Base-by-base conservation (phyloP, 1,139 yeast species). In the Debaryomycetaceae sp. region DNA sequence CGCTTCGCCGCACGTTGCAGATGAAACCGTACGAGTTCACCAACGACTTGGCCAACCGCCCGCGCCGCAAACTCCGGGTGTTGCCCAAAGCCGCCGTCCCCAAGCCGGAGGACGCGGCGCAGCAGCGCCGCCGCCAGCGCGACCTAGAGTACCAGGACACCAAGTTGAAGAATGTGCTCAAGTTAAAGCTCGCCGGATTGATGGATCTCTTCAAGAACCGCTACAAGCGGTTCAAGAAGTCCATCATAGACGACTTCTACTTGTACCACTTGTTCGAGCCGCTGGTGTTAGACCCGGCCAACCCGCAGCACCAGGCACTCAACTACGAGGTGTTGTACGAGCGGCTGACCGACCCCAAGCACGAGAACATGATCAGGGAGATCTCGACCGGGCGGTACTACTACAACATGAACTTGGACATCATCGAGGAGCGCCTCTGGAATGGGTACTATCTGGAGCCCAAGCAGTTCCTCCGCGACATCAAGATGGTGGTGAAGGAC, bases 401-500 rank as follows among this genome's bases (percentile, higher is more conserved):
- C 51, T 71, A 70, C 58, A 91, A 91, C 45, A 93, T 91, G 85
- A 98, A 91, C 49, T 65, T 93, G 38, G 98, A 91, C 51, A 80
- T 88, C 12, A 77, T 93, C 29, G 99, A 91, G 49, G 98, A 91
- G 49, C 70, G 98, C 36, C 61, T 93, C 34, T 91, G 98, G 98
- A 91, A 91, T 56, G 98, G 98, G 0, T 91, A 62, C 53, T 91
- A 93, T 50, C 81, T 89, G 20, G 96, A 89, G 46, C 96, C 98
- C 10, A 81, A 77, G 43, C 97, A 91, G 51, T 89, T 84, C 50
- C 58, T 89, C 44, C 76, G 72, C 44, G 98, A 93, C 50, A 72
- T 93, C 30, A 85, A 79, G 49, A 71, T 83, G 75, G 89, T 93
- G 28, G 81, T 85, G 28, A 69, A 71, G 28, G 99, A 93, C 58